Base-by-base conservation (phyloP, 306 rosid genomes). In the Abrus precatorius region DNA sequence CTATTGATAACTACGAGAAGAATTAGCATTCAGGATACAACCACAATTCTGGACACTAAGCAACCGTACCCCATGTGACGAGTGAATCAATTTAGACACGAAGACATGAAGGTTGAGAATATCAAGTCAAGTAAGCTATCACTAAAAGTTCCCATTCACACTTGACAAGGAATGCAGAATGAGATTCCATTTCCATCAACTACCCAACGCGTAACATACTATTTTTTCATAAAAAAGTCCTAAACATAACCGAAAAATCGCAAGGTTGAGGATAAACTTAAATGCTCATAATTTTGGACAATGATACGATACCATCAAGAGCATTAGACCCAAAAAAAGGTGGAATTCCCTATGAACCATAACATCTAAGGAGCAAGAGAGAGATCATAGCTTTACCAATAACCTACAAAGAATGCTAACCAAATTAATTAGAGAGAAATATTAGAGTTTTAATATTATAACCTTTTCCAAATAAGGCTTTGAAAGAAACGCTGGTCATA, bases 401-500 rank as follows among this genome's bases (percentile, higher is more conserved):
- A 60, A 60, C 55, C 32, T 38, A 72, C 20, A 20, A 20, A 20
- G 20, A 20, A 20, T 20, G 20, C 20, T 20, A 3, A 6, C 3
- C 4, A 62, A 72, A 75, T 11, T 61, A 86, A 57, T 32, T n/a
- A 54, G 43, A 80, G 55, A 81, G 69, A 79, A 49, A 27, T n/a
- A 2, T 12, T 4, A 74, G 60, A 65, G 55, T 5, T 2, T 28
- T 44, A 9, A 27, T 28, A 8, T 28, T 34, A 7, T 12, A 10
- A 91, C 99, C 97, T 91, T 95, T 91, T 76, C 99, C 97, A 52
- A 91, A 54, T 5, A 90, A 86, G 53, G 99, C 97, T 85, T 84
- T 95, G 89, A 92, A 91, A 75, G 97, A 91, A 81, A 90, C 91
- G 2, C 84, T 85, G 83, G 64, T 91, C 75, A 90, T 81, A 36